Evolutionary conservation across 306 rosid genomes (phyloP), one percentile per base, ranked within the genome.

Genomic region (Rosa rugosa): DNA sequence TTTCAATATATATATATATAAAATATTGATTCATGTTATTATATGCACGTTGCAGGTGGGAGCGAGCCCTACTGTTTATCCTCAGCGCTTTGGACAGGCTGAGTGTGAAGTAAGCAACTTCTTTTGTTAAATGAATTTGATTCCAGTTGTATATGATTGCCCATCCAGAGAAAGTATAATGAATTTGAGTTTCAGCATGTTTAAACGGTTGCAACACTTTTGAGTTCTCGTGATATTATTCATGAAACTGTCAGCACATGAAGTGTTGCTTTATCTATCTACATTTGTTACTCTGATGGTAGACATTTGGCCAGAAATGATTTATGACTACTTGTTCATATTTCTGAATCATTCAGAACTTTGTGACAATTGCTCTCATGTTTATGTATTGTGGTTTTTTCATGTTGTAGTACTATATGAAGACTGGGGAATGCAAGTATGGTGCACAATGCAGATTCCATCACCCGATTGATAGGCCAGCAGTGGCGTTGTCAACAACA

Each of bases 401-500:
- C 59, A 22, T 84, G 80, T 69, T 76, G 69, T 75, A 95, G 99
- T 89, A 8, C 86, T 95, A 92, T 73, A 95, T 95, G 99, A 95
- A 95, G 94, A 92, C 95, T 9, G 99, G 99, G 71, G 89, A 65
- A 65, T 95, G 99, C 73, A 92, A 85, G 84, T 95, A 87, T 66
- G 94, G 93, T 45, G 99, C 91, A 71, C 86, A 89, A 59, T 95
- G 99, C 93, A 92, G 84, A 83, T 95, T 72, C 77, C 97, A 92
- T 85, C 99, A 95, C 76, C 99, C 99, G 23, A 46, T 91, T 59
- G 97, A 95, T 79, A 94, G 98, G 73, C 72, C 98, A 78, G 91
- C 90, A 67, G 84, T 87, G 82, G 77, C 83, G 12, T 72, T 83
- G 82, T 79, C 49, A 41, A 68, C 75, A 45, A 23, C 89, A 76